Evolutionary conservation across 306 rosid species (phyloP), one percentile per base, ranked within the genome.

Genomic region (Ceratonia siliqua): DNA sequence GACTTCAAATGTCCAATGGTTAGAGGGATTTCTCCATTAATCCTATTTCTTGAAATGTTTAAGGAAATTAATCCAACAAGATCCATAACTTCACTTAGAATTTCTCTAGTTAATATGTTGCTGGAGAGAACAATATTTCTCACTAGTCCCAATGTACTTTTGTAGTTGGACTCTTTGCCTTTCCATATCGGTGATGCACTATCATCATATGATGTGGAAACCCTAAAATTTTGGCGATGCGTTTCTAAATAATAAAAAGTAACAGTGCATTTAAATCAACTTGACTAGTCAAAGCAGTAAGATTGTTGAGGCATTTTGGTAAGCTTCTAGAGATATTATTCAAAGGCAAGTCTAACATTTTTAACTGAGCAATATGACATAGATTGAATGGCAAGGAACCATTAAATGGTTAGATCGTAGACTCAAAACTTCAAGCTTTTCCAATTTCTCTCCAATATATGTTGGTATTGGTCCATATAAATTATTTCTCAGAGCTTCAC

Each of bases 291-390:
- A 70, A 5, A 13, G 75, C 12, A 20, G 33, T 18, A 10, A 35
- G 36, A 4, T 70, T 36, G 33, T 70, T 7, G 14, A 70, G 5
- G 0, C 76, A 70, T 12, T 54, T 32, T 0, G 65, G 76, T 6
- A 71, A 3, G 15, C 24, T 35, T 38, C 64, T 56, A 0, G 64
- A 35, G 13, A 78, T 48, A 1, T 2, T 8, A 10, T 77, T 77
- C 36, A 17, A 4, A 5, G 76, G 61, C 0, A 69, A 49, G 14
- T 78, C 76, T 43, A 78, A 52, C 6, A 24, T 6, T 70, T 43
- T 71, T 6, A 59, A 0, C 4, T 25, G 0, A 12, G 6, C 0
- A 0, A 74, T 53, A 48, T 28, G 12, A 0, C 79, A 73, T 13
- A 75, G 5, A 18, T n/a, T 46, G 0, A 25, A 11, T 0, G 80